These are phyloP conservation scores for Barbarea vulgaris DNA, from an alignment of 345 rosid species.

Conservation along the genomic window DNA sequence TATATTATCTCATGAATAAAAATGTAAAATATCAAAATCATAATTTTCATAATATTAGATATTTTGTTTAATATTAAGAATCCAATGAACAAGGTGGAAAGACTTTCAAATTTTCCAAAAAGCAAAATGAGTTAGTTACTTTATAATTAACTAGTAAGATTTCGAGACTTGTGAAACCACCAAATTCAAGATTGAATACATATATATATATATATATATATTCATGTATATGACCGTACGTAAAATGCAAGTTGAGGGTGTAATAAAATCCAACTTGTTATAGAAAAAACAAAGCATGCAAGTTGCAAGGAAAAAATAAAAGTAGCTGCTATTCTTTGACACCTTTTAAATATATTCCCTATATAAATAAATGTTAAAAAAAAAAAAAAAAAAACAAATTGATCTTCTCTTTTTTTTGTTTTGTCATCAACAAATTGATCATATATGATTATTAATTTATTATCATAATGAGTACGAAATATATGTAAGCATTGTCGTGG, in stretches of 20 bases:
- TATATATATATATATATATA: not conserved
- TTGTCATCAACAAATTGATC: constrained; percentile 34
- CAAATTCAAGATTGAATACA: constrained; percentile 21
- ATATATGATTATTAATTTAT: constrained; percentile 23
- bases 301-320: constrained; percentile 34
- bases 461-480: constrained; percentile 36
- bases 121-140: constrained; percentile 24
- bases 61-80: constrained; percentile 16
- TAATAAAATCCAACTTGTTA: constrained; percentile 46
- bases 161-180: constrained; percentile 36
- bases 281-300: constrained; percentile 42
- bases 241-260: constrained; percentile 46
- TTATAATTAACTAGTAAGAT: constrained; percentile 23
- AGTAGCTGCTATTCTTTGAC: constrained; percentile 30
- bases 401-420: too few relatives aligned
- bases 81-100: constrained; percentile 32
- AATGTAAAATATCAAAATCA: not conserved
- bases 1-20: not conserved
- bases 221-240: constrained; percentile 28
- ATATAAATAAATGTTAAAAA: not conserved
- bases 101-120: constrained; percentile 24
- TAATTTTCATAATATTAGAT: not conserved
- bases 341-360: constrained; percentile 26
- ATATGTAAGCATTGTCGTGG: constrained; percentile 36
- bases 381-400: constrained; percentile 17